A percentile compares a stretch with the other conserved stretches of the same genome.
Evolutionary conservation across 2,329 filamentous ascomycete genomes (phyloP).

Genomic region (Beauveria sp.): DNA sequence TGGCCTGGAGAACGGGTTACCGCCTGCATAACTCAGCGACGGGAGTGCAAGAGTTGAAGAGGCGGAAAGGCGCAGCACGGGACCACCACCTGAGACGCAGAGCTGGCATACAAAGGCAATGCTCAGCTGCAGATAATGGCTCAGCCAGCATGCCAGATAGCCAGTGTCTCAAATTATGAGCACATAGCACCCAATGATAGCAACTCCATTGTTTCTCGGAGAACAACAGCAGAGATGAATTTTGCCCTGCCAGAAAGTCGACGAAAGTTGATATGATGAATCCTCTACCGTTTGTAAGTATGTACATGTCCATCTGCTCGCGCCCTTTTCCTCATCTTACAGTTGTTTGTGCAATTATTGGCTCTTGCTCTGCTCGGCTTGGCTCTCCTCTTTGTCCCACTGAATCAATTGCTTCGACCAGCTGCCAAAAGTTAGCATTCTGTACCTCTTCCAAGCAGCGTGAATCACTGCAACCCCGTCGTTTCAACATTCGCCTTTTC

Average conservation of each 20-base stretch:
- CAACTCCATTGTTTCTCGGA: no score
- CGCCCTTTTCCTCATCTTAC: not conserved
- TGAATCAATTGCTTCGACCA: conserved; percentile 39
- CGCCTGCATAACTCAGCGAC: not conserved
- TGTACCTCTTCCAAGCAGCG: not conserved
- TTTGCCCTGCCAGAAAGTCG: not conserved
- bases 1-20: not conserved
- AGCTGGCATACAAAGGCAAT: no score
- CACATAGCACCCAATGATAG: no score
- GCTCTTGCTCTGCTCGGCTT: conserved; percentile 24
- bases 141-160: no score
- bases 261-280: not conserved
- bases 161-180: no score
- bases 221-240: not conserved
- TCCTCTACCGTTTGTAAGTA: conserved; percentile 8
- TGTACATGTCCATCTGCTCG: conserved; percentile 6
- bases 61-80: not conserved
- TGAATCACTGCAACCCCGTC: not conserved
- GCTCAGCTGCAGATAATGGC: no score
- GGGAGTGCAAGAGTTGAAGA: not conserved
- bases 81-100: no score
- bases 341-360: conserved; percentile 17
- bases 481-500: not conserved
- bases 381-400: conserved; percentile 37
- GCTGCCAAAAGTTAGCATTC: conserved; percentile 19